Evolutionary conservation across 768 basidiomycete genomes (phyloP), one percentile per base, ranked within the genome.

Genomic region (Boletus tylopilopsis): DNA sequence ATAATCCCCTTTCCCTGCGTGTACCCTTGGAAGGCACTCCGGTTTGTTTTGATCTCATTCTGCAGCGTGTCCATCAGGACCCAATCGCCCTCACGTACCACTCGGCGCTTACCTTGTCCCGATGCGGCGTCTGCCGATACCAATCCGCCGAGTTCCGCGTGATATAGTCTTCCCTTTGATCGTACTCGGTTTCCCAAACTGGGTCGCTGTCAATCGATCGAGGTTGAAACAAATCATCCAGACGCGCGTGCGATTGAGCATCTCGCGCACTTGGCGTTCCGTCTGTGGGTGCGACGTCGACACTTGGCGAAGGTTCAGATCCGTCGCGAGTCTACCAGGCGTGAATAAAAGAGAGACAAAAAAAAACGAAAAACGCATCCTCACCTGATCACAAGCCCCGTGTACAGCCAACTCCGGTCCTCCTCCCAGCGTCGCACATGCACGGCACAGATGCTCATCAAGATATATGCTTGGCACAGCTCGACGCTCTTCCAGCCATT

Each of bases 181-280:
- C 9, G 90, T 91, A 12, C 84, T 85, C 2, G 91, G 90, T 67
- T 93, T 93, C 4, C 92, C 93, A 64, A 92, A 89, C 64, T 93
- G 87, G 2, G 87, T 92, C 2, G 89, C 84, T 3, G 87, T 85
- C 23, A 90, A 93, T 16, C 88, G 80, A 64, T 96, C 93, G 49
- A 94, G 66, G 62, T 90, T 90, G 71, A 86, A 92, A 64, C 90
- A 93, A 43, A 88, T 86, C 75, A 94, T 79, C 92, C 92, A 96
- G 23, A 86, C 82, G n/a, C 93, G 73, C 34, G 81, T 83, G 50
- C 87, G 82, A 64, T 96, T 94, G 59, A 93, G 69, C 29, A 89
- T 77, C 70, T 94, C 92, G 16, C 92, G 76, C 55, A 88, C 87
- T 54, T 87, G 81, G 32, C 76, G 81, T 67, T 92, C 89, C 22